phyloP scores from a whole-genome alignment of 257 asterid genomes.

The Cordia subcordata region DNA sequence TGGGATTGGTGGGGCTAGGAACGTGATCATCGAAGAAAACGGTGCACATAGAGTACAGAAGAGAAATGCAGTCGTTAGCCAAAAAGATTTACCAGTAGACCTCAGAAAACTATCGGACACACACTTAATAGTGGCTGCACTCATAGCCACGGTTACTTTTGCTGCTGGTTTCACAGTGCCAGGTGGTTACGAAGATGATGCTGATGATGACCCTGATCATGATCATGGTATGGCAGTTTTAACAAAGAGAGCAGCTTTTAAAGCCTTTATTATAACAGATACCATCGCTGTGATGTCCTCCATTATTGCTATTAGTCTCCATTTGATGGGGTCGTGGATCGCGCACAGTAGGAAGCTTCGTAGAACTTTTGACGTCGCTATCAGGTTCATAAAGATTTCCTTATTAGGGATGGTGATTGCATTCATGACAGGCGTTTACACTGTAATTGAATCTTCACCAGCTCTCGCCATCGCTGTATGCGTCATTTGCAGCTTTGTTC shows the following conservation, averaged over 20 bases:
- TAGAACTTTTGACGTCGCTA: background rate
- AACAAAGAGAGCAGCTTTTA: conserved; percentile 2
- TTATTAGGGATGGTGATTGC: background rate
- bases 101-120: background rate
- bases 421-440: conserved; percentile 5
- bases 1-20: background rate
- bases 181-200: conserved; percentile 18
- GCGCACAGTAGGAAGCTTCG: rapidly evolving
- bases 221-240: conserved; percentile 11
- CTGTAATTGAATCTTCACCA: background rate
- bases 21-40: no score
- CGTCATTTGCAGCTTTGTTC: no score
- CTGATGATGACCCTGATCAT: background rate
- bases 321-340: background rate
- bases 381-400: background rate
- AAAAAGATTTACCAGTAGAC: no score
- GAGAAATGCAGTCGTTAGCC: no score
- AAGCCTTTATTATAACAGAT: conserved; percentile 3
- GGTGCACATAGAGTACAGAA: background rate
- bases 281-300: conserved; percentile 1
- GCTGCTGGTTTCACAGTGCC: conserved; percentile 19
- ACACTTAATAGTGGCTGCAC: conserved; percentile 10
- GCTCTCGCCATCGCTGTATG: no score
- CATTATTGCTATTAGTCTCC: background rate
- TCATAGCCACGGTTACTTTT: conserved; percentile 8